Base-by-base conservation (phyloP, 2,329 filamentous ascomycete species). In the Fusarium sp. region DNA sequence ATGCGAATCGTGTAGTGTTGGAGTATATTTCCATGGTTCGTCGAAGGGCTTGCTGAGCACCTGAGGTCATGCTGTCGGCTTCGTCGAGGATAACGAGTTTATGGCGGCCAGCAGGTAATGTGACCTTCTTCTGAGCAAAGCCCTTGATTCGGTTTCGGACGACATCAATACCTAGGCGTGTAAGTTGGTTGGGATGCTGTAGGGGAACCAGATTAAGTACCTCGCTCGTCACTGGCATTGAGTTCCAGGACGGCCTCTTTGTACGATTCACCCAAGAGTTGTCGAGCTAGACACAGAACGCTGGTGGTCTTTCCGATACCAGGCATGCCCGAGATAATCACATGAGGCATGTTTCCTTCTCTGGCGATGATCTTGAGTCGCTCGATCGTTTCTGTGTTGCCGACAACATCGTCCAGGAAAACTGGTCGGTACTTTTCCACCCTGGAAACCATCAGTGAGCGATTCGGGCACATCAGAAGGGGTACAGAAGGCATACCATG, bases 1-100 rank as follows among this genome's bases (percentile, higher is more conserved):
- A 99, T 1, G 96, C 96, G 77, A 99, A 99, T 61, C 96, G 89
- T 4, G 96, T 99, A 3, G 96, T 99, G 68, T 94, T 91, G 41
- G 93, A 97, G 83, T 98, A 98, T 52, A 98, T 99, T 80, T 99
- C 96, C 96, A 99, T 99, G 0, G 96, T 99, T 67, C 96, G 87
- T 72, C 96, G 89, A 35, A 99, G 87, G 21, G 96, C 96, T 81
- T 98, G 96, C 79, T 99, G 96, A 4, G 96, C 96, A 54, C 96
- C 96, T 24, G 92, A 92, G 2, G 96, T 99, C 96, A 99, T 99
- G 79, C 91, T 94, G 85, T 99, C 96, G 62, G 96, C 96, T 84
- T 99, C 96, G 80, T 99, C 96, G 59, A 99, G 89, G 71, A 99
- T 98, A 49, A 99, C 93, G 49, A 99, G 85, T 84, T 99, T 99